Percentiles rank a stretch among this genome's conserved stretches.
phyloP scores from a whole-genome alignment of 2,329 filamentous ascomycete species.

The Blumeria hordei region DNA sequence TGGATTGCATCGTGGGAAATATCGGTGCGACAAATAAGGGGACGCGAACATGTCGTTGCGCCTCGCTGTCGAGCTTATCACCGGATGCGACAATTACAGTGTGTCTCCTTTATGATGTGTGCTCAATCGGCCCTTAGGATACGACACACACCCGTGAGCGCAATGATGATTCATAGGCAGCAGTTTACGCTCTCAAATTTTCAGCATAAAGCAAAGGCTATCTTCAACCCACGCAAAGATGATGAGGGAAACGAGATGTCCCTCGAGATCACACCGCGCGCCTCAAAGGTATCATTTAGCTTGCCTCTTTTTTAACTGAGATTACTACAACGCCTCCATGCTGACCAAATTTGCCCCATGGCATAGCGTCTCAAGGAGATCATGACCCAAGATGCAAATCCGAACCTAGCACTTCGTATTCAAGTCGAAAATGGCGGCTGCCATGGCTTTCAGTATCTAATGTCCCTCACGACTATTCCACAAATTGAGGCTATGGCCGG shows the following conservation, averaged over 20 bases:
- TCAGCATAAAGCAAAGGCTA: neutral
- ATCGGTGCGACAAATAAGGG: too few relatives aligned
- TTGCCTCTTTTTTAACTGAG: slow-evolving; percentile 8
- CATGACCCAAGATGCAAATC: slow-evolving; percentile 47
- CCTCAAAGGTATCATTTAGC: slow-evolving; percentile 35
- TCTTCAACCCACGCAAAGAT: slow-evolving; percentile 48
- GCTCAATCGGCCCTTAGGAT: too few relatives aligned
- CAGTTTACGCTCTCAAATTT: neutral
- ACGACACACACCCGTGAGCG: too few relatives aligned
- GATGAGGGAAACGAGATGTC: slow-evolving; percentile 67
- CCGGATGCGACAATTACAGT: too few relatives aligned
- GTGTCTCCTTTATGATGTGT: too few relatives aligned
- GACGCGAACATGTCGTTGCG: too few relatives aligned
- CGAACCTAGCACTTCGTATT: slow-evolving; percentile 67
- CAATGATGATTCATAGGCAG: too few relatives aligned
- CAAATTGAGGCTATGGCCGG: neutral
- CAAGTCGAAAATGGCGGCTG: slow-evolving; percentile 85
- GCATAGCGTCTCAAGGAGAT: slow-evolving; percentile 28
- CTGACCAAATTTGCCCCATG: neutral
- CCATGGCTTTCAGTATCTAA: slow-evolving; percentile 93
- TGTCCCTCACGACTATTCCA: slow-evolving; percentile 53
- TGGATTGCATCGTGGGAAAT: too few relatives aligned
- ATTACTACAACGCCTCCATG: neutral
- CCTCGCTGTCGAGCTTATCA: too few relatives aligned
- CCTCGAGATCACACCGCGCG: slow-evolving; percentile 63